Conservation (phyloP, 306 rosid species). For the Sicyos baderoa region DNA sequence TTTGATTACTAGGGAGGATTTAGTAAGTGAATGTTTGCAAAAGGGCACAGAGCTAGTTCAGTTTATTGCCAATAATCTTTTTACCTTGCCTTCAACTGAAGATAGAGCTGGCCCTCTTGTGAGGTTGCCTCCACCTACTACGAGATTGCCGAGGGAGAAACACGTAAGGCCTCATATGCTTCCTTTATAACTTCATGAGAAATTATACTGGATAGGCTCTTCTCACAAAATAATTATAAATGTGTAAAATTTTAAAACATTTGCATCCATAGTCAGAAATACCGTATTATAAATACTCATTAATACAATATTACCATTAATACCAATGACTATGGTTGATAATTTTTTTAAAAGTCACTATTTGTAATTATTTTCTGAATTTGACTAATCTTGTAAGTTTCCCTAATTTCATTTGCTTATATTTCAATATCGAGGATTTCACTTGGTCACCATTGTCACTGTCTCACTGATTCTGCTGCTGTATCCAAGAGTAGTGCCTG, state of each 20-base stretch:
- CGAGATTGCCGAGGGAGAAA: constrained; percentile 78
- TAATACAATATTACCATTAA: no score
- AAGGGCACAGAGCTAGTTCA: constrained; percentile 78
- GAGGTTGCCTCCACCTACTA: constrained; percentile 54
- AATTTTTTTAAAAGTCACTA: no score
- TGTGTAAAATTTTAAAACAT: no score
- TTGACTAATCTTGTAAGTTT: no score
- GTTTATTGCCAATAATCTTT: constrained; percentile 57
- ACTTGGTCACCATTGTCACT: neutral
- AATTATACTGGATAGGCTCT: no score
- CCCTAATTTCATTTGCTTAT: neutral
- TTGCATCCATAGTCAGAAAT: no score
- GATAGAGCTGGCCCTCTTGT: constrained; percentile 75
- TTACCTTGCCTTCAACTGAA: constrained; percentile 60
- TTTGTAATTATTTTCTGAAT: no score
- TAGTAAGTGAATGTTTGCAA: constrained; percentile 45
- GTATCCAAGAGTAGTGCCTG: neutral
- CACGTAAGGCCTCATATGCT: constrained; percentile 35
- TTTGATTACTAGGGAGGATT: constrained; percentile 39
- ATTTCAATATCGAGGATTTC: neutral
- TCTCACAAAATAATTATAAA: no score
- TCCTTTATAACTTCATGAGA: neutral
- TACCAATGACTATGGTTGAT: no score
- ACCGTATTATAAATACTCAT: no score
- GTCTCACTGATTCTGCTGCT: neutral